Conservation (phyloP, 129 eudicot species). For the Gnaphalium uliginosum region DNA sequence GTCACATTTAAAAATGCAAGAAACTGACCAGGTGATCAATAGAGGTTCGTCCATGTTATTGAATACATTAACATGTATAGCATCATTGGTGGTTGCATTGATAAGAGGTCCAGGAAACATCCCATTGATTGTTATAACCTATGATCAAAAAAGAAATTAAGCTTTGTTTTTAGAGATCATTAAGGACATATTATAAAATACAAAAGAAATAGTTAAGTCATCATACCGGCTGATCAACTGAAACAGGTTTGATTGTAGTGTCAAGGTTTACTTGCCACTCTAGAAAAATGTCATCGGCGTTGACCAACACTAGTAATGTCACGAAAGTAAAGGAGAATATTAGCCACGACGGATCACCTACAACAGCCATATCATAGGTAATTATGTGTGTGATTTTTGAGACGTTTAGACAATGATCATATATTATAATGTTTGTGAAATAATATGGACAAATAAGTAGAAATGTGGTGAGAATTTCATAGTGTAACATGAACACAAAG, state of each 20-base stretch:
- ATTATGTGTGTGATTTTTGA: not conserved
- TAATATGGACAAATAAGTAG: conserved; percentile 30
- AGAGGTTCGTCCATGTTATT: conserved; percentile 67
- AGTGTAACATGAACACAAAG: conserved; percentile 24
- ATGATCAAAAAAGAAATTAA: not conserved
- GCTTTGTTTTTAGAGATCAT: not conserved
- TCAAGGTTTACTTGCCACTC: conserved; percentile 56
- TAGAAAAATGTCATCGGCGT: conserved; percentile 40
- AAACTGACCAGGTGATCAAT: conserved; percentile 53
- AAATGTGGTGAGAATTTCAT: conserved; percentile 31
- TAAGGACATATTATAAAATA: not conserved
- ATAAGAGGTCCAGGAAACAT: conserved; percentile 67
- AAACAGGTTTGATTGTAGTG: conserved; percentile 41
- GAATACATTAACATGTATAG: conserved; percentile 48
- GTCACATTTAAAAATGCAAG: not conserved
- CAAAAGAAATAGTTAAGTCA: not conserved
- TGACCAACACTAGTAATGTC: conserved; percentile 8
- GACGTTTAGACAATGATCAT: not conserved
- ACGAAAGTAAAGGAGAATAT: not conserved
- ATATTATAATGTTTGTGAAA: not conserved
- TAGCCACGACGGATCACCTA: conserved; percentile 16
- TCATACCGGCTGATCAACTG: conserved; percentile 53
- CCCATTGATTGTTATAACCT: conserved; percentile 65
- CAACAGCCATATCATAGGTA: conserved; percentile 26
- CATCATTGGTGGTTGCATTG: conserved; percentile 55